These are phyloP conservation scores for Aristolochia contorta DNA, from an alignment of 164 flowering plant species.

Conservation along the genomic window DNA sequence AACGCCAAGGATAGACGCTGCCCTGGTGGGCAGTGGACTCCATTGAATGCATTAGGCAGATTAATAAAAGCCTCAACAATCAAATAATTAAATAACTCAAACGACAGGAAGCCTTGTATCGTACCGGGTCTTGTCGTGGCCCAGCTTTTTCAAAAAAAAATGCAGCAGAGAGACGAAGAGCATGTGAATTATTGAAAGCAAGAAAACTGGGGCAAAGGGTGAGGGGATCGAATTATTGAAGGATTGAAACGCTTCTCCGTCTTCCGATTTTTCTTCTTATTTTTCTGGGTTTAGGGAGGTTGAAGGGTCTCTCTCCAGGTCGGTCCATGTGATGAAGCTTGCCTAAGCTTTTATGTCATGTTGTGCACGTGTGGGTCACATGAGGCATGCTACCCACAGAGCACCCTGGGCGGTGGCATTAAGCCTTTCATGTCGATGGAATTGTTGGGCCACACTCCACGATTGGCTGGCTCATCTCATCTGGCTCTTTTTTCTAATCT, in stretches of 20 bases:
- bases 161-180: constrained; percentile 6
- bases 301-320: constrained; percentile 13
- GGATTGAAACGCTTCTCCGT: too few relatives aligned
- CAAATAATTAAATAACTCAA: constrained; percentile 1
- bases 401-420: too few relatives aligned
- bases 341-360: constrained; percentile 3
- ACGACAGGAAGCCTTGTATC: constrained; percentile 12
- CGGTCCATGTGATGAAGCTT: constrained; percentile 35
- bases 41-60: too few relatives aligned
- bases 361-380: constrained; percentile 14
- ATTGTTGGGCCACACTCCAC: too few relatives aligned
- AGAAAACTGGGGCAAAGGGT: not conserved
- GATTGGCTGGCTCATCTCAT: too few relatives aligned
- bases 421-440: too few relatives aligned
- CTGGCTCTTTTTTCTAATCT: too few relatives aligned
- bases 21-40: too few relatives aligned
- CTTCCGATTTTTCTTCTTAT: too few relatives aligned
- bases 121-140: constrained; percentile 11
- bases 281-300: not conserved
- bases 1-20: too few relatives aligned
- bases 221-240: too few relatives aligned
- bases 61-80: not conserved
- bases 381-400: constrained; percentile 4
- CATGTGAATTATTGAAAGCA: constrained; percentile 13
- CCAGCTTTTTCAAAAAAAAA: constrained; percentile 6